Conservation (phyloP, 768 basidiomycete genomes). For the Hygrophoropsis aurantiaca region DNA sequence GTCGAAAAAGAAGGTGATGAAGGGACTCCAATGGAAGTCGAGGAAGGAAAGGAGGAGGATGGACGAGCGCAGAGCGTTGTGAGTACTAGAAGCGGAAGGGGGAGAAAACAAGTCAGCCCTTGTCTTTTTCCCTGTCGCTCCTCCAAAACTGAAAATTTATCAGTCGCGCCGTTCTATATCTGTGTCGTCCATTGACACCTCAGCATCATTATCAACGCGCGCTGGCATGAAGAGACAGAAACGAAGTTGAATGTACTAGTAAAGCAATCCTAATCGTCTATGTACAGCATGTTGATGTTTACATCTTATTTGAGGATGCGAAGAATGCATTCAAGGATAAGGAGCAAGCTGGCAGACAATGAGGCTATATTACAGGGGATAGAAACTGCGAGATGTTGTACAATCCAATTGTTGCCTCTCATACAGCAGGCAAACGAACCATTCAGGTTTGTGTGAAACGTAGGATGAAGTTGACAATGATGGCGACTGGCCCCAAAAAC, state of each 20-base stretch:
- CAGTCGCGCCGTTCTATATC: slow-evolving; percentile 69
- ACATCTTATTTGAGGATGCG: no score
- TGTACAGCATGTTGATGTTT: no score
- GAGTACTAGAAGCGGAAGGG: slow-evolving; percentile 54
- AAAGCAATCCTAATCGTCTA: no score
- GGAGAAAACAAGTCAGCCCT: slow-evolving; percentile 53
- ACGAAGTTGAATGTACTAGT: slow-evolving; percentile 34
- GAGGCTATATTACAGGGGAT: no score
- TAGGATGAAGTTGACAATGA: slow-evolving; percentile 82
- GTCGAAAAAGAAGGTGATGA: slow-evolving; percentile 35
- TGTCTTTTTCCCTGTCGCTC: background rate
- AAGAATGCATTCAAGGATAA: no score
- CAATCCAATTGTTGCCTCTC: no score
- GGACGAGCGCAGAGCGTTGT: slow-evolving; percentile 66
- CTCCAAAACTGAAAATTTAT: slow-evolving; percentile 3
- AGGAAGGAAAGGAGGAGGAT: slow-evolving; percentile 48
- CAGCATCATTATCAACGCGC: slow-evolving; percentile 48
- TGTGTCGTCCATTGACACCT: slow-evolving; percentile 73
- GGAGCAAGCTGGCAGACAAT: no score
- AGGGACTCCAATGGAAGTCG: slow-evolving; percentile 48
- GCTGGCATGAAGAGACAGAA: slow-evolving; percentile 60
- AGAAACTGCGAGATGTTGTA: no score
- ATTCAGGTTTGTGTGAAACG: slow-evolving; percentile 58
- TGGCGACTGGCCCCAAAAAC: slow-evolving; percentile 58
- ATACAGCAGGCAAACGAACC: no score